phyloP scores from a whole-genome alignment of 179 eudicot genomes.

The Sideroxylon spinosum region DNA sequence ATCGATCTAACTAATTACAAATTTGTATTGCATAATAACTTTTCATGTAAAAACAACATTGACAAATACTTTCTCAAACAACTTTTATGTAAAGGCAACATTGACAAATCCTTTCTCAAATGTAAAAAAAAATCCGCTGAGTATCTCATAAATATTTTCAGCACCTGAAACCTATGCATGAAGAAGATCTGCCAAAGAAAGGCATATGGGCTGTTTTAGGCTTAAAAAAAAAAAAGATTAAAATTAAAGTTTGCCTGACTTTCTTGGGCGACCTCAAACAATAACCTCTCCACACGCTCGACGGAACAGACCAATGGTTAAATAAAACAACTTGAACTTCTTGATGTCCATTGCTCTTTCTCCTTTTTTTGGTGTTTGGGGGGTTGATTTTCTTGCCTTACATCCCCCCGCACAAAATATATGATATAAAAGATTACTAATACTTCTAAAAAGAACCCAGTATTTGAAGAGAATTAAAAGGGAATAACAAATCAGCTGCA shows the following conservation, averaged over 20 bases:
- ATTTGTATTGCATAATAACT: too few relatives aligned
- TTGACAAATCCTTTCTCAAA: constrained; percentile 2
- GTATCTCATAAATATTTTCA: neutral
- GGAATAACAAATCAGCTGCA: neutral
- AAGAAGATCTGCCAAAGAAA: neutral
- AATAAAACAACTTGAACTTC: neutral
- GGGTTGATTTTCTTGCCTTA: neutral
- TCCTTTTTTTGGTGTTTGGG: too few relatives aligned
- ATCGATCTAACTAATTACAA: too few relatives aligned
- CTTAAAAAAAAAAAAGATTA: neutral
- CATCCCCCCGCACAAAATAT: neutral
- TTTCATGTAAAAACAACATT: too few relatives aligned
- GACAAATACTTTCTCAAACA: too few relatives aligned
- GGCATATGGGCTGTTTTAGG: neutral
- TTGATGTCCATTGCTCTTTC: too few relatives aligned
- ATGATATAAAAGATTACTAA: neutral
- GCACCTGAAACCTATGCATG: neutral
- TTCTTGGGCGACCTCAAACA: neutral
- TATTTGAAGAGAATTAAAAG: neutral
- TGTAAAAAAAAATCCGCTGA: neutral
- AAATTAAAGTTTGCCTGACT: neutral
- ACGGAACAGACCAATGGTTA: neutral
- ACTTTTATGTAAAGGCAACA: constrained; percentile 21
- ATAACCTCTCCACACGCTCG: neutral
- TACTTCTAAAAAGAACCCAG: neutral